These are phyloP conservation scores for Priceomyces castillae DNA, from an alignment of 805 yeast species.

Conservation along the genomic window DNA sequence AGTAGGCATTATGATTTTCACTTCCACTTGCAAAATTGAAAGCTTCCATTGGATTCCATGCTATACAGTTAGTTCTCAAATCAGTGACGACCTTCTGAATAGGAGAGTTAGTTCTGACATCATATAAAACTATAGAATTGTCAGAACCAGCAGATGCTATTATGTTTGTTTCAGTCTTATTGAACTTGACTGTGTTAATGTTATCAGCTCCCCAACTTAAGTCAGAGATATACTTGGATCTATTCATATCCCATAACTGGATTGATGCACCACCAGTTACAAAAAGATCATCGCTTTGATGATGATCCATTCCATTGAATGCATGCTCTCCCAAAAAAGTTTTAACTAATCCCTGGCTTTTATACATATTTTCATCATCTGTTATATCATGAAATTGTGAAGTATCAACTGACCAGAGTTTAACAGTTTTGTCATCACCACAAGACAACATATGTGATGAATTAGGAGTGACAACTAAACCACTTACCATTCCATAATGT, in stretches of 20 bases:
- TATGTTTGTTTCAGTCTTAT: constrained; percentile 84
- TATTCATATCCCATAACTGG: constrained; percentile 85
- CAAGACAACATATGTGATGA: constrained; percentile 62
- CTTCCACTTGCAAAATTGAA: constrained; percentile 86
- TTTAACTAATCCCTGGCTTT: constrained; percentile 58
- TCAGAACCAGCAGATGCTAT: constrained; percentile 85
- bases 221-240: constrained; percentile 74
- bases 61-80: constrained; percentile 77
- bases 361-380: constrained; percentile 31
- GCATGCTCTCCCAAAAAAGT: constrained; percentile 84
- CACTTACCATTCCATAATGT: constrained; percentile 87
- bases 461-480: constrained; percentile 51
- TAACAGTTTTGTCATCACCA: constrained; percentile 69
- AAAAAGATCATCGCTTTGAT: constrained; percentile 65
- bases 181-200: constrained; percentile 76
- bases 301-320: constrained; percentile 84
- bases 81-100: constrained; percentile 84
- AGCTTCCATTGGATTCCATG: constrained; percentile 99
- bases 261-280: constrained; percentile 91
- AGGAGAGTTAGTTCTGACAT: constrained; percentile 85
- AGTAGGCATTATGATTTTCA: constrained; percentile 92
- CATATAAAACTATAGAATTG: constrained; percentile 86
- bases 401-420: constrained; percentile 10
- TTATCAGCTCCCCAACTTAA: constrained; percentile 98
- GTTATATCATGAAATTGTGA: constrained; percentile 46